Conservation (phyloP, 2,329 filamentous ascomycete genomes). For the Aspergillus caelatus region DNA sequence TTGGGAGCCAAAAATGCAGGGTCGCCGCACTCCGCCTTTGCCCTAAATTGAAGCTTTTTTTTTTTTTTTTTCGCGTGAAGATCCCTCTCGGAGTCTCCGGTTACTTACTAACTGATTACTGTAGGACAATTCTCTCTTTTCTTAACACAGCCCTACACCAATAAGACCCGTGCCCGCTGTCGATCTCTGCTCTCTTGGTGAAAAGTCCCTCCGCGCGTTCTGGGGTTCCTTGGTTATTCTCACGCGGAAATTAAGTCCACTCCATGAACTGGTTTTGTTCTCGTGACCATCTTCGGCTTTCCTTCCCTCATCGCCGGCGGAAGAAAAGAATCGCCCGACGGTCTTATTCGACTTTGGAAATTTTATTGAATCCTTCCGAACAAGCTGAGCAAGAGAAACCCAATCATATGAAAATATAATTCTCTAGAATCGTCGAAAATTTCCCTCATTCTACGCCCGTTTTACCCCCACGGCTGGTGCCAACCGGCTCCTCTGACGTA, state of each 20-base stretch:
- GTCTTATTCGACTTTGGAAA: no score
- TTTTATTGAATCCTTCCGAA: neutral
- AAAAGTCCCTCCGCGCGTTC: neutral
- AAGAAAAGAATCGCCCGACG: neutral
- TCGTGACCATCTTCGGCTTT: neutral
- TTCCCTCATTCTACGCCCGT: conserved; percentile 3
- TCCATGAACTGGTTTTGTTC: neutral
- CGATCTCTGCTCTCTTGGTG: neutral
- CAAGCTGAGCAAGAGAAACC: neutral
- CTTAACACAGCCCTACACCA: neutral
- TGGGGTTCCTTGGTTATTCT: neutral
- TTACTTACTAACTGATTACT: neutral
- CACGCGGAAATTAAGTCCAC: neutral
- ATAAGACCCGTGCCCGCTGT: neutral
- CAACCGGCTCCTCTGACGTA: conserved; percentile 21
- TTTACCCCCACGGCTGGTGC: conserved; percentile 17
- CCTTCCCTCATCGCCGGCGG: neutral
- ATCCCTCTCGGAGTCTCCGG: neutral
- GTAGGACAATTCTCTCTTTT: neutral
- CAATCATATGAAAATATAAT: neutral
- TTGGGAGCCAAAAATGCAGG: neutral
- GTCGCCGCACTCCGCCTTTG: neutral
- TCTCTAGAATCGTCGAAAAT: neutral
- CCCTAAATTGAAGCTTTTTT: conserved; percentile 1
- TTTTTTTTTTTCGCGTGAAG: neutral